Evolutionary conservation across 2,329 filamentous ascomycete genomes (phyloP).

Genomic region (Neobulgaria alba): DNA sequence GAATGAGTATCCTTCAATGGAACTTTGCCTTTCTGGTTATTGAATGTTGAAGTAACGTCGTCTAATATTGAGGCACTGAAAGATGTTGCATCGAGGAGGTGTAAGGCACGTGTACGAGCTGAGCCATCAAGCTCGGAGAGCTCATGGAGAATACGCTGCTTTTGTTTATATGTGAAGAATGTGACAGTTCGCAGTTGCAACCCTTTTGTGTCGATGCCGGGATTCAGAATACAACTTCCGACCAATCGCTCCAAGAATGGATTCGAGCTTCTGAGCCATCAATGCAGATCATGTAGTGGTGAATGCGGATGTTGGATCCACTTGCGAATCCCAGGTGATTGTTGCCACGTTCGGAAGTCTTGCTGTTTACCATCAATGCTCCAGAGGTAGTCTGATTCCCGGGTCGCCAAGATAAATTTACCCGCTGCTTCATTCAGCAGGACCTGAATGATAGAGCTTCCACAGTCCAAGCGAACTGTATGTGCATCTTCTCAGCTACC

Average conservation of each 20-base stretch:
- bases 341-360: conserved; percentile 18
- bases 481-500: conserved; percentile 1
- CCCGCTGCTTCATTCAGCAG: conserved; percentile 21
- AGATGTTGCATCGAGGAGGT: conserved; percentile 13
- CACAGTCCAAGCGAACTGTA: conserved; percentile 16
- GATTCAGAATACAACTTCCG: conserved; percentile 17
- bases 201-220: conserved; percentile 7
- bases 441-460: conserved; percentile 22
- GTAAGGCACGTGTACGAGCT: conserved; percentile 8
- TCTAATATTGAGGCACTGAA: too few relatives aligned
- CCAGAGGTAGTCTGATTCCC: conserved; percentile 27
- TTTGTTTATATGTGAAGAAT: conserved; percentile 9
- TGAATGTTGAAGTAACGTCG: conserved; percentile 7
- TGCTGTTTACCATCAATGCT: conserved; percentile 22
- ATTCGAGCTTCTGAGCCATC: conserved; percentile 19
- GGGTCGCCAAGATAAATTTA: conserved; percentile 29
- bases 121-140: conserved; percentile 16
- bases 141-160: conserved; percentile 17
- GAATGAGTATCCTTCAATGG: conserved; percentile 1
- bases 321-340: conserved; percentile 15
- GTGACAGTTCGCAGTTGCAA: conserved; percentile 20
- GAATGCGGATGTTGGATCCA: conserved; percentile 23
- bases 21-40: conserved; percentile 3
- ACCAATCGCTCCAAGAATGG: conserved; percentile 27
- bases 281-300: conserved; percentile 25